phyloP scores from a whole-genome alignment of 768 basidiomycete species.

The Leccinum sublutescens region DNA sequence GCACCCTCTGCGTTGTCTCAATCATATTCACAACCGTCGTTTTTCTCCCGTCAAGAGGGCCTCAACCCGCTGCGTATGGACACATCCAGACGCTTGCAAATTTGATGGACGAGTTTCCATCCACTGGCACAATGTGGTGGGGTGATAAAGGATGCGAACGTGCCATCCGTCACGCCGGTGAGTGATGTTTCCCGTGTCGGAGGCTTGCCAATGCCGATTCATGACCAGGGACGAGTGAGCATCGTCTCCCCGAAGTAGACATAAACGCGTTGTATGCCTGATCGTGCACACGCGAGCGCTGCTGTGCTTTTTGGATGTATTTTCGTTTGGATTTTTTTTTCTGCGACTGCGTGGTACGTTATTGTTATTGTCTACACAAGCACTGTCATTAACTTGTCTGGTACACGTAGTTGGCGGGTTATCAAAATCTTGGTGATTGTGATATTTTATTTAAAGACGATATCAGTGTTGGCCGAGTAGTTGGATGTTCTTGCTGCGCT shows the following conservation, averaged over 20 bases:
- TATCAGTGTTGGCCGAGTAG: background rate
- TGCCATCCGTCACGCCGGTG: constrained; percentile 20
- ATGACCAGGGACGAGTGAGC: constrained; percentile 24
- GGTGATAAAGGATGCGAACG: constrained; percentile 21
- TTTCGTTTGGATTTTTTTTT: background rate
- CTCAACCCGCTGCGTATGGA: constrained; percentile 34
- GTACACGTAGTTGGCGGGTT: background rate
- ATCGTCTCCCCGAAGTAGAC: constrained; percentile 17
- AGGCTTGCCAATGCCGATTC: background rate
- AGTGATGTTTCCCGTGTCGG: constrained; percentile 1
- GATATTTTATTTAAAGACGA: background rate
- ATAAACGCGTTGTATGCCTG: constrained; percentile 24
- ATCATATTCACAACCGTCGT: constrained; percentile 7
- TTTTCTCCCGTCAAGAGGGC: constrained; percentile 16
- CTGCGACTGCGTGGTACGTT: background rate
- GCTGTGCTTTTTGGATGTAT: background rate
- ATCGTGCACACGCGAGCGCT: background rate
- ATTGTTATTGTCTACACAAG: background rate
- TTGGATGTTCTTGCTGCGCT: constrained; percentile 7
- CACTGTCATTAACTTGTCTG: background rate
- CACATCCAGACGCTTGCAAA: constrained; percentile 36
- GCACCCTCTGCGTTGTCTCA: no score
- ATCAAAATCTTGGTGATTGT: background rate
- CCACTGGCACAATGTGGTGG: constrained; percentile 28
- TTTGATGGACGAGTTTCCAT: constrained; percentile 36